Percentiles rank a stretch among this genome's conserved stretches.
phyloP scores from a whole-genome alignment of 164 flowering plant species.

The Dillenia suffruticosa region DNA sequence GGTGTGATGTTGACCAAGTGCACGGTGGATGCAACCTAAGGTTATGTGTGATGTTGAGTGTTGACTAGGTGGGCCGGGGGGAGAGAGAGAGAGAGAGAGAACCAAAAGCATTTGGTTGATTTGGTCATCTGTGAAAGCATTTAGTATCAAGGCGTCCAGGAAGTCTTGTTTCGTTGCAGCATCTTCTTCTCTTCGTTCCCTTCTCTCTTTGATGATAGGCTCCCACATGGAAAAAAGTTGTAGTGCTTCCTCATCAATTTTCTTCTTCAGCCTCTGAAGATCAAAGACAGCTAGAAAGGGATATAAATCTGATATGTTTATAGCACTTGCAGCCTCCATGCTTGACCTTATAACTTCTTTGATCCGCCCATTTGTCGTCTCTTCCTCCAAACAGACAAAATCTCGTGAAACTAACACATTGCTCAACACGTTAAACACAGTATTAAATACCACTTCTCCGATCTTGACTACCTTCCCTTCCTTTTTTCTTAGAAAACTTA shows the following conservation, averaged over 20 bases:
- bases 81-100: not conserved
- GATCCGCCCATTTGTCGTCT: constrained; percentile 13
- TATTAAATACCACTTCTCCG: constrained; percentile 18
- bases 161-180: constrained; percentile 11
- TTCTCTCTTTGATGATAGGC: constrained; percentile 13
- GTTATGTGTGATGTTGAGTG: not conserved
- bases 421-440: constrained; percentile 19
- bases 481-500: constrained; percentile 7
- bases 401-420: constrained; percentile 19
- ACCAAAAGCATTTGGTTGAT: constrained; percentile 24
- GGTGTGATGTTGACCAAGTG: not conserved
- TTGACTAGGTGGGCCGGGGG: not conserved
- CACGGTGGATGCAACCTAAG: constrained; percentile 8
- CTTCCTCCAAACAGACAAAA: constrained; percentile 16
- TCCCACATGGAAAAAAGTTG: constrained; percentile 15
- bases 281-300: constrained; percentile 12
- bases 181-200: not conserved
- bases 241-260: not conserved
- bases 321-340: constrained; percentile 17
- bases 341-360: constrained; percentile 22
- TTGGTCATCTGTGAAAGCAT: constrained; percentile 11
- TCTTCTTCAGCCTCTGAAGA: constrained; percentile 9
- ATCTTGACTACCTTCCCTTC: constrained; percentile 20
- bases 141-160: constrained; percentile 2
- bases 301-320: constrained; percentile 20